These are phyloP conservation scores for Stagonosporopsis rhizophila DNA, from an alignment of 2,329 filamentous ascomycete genomes.

Conservation along the genomic window DNA sequence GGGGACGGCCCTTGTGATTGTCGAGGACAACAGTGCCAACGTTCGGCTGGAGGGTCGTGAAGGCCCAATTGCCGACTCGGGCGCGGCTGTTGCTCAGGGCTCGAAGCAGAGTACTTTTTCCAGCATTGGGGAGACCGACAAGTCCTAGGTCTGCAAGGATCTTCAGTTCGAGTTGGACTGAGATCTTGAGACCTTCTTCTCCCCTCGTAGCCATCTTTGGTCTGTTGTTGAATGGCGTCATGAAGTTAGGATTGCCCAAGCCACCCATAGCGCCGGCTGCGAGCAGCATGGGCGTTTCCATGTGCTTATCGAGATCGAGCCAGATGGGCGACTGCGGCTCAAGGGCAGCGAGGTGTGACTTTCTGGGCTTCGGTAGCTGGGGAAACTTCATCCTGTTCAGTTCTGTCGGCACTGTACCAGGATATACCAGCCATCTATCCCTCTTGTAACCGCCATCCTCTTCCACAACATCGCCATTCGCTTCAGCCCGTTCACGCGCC, in stretches of 20 bases:
- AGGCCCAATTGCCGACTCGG: conserved; percentile 92
- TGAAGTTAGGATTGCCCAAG: conserved; percentile 91
- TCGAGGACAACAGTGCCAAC: conserved; percentile 96
- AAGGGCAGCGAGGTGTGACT: conserved; percentile 65
- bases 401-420: conserved; percentile 77
- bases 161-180: conserved; percentile 89
- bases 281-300: conserved; percentile 82
- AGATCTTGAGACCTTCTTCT: conserved; percentile 77
- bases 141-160: conserved; percentile 93
- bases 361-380: conserved; percentile 61
- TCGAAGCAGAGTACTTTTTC: conserved; percentile 90
- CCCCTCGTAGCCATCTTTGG: conserved; percentile 91
- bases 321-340: conserved; percentile 76
- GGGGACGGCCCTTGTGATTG: conserved; percentile 78
- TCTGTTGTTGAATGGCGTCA: conserved; percentile 73
- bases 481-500: conserved; percentile 25
- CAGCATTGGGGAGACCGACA: conserved; percentile 93
- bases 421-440: conserved; percentile 86
- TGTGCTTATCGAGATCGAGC: conserved; percentile 68
- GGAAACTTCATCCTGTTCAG: conserved; percentile 67
- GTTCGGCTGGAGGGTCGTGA: conserved; percentile 93
- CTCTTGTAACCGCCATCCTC: conserved; percentile 55
- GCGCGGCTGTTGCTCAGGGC: conserved; percentile 88
- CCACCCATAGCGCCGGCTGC: conserved; percentile 89
- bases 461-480: conserved; percentile 36